A percentile compares a stretch with the other conserved stretches of the same genome.
Evolutionary conservation across 345 rosid species (phyloP).

Genomic region (Citrus unshiu): DNA sequence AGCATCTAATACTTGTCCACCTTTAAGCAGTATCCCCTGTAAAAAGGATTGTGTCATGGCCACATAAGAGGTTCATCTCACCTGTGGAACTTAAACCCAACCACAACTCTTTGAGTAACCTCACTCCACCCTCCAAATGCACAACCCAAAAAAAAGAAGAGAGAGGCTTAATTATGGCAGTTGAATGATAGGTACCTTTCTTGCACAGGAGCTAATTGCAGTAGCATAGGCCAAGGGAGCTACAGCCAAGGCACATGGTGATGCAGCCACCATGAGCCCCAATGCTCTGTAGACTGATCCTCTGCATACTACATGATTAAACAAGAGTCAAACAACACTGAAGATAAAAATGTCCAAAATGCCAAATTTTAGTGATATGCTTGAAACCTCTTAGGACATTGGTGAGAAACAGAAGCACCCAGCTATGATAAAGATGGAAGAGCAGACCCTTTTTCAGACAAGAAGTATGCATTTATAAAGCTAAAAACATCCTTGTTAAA

Average conservation of each 20-base stretch:
- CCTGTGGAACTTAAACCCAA: not conserved
- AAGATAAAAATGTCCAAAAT: constrained; percentile 9
- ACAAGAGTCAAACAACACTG: constrained; percentile 4
- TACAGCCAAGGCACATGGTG: constrained; percentile 96
- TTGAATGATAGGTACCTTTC: constrained; percentile 51
- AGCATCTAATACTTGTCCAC: constrained; percentile 94
- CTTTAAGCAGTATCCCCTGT: constrained; percentile 94
- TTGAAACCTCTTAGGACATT: not conserved
- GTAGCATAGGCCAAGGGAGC: constrained; percentile 99
- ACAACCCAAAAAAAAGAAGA: too few relatives aligned
- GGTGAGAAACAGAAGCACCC: constrained; percentile 4
- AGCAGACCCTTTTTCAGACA: not conserved
- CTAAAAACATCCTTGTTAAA: not conserved
- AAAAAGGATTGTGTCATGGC: constrained; percentile 10
- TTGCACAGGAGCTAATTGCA: constrained; percentile 94
- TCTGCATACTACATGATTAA: constrained; percentile 64
- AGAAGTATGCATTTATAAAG: not conserved
- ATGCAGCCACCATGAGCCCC: constrained; percentile 97
- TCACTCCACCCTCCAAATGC: too few relatives aligned
- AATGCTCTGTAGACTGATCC: constrained; percentile 92
- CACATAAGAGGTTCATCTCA: not conserved
- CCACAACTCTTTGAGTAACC: too few relatives aligned
- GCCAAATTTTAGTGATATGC: not conserved
- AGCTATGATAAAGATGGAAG: not conserved
- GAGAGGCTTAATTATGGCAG: not conserved